Conservation (phyloP, 495 filamentous ascomycete genomes). For the Lasiosphaeris hirsuta region DNA sequence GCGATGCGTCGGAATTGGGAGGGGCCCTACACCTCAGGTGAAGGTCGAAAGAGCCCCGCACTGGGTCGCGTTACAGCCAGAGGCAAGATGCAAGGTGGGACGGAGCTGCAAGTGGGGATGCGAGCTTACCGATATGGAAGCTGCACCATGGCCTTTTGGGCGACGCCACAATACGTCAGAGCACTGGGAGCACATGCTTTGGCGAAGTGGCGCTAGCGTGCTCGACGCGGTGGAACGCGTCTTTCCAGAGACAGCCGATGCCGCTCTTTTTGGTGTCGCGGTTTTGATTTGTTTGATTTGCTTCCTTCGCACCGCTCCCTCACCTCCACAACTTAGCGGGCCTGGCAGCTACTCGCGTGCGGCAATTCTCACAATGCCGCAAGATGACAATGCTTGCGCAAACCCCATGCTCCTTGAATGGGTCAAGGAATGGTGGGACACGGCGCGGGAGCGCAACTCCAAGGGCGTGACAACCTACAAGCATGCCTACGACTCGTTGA, state of each 20-base stretch:
- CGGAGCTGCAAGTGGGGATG: not conserved
- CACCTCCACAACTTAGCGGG: no score
- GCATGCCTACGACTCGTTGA: conserved; percentile 78
- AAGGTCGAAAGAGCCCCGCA: conserved; percentile 15
- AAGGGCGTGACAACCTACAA: conserved; percentile 73
- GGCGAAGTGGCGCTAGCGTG: not conserved
- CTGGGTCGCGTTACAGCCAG: conserved; percentile 1
- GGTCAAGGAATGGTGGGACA: conserved; percentile 79
- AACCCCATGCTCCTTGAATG: conserved; percentile 74
- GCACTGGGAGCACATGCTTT: conserved; percentile 4
- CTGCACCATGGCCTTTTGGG: not conserved
- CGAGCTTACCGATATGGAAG: not conserved
- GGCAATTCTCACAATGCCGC: not conserved
- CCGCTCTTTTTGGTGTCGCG: no score
- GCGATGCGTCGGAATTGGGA: conserved; percentile 1
- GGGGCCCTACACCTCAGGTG: conserved; percentile 3
- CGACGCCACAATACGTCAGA: not conserved
- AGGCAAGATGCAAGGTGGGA: no score
- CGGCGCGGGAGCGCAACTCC: conserved; percentile 64
- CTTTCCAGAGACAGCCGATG: no score
- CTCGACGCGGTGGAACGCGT: no score
- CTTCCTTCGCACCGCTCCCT: not conserved
- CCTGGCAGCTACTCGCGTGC: no score
- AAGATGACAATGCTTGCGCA: conserved; percentile 43
- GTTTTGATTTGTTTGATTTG: not conserved